phyloP scores from a whole-genome alignment of 1,284 basidiomycete genomes.

The Schizophyllum commune region DNA sequence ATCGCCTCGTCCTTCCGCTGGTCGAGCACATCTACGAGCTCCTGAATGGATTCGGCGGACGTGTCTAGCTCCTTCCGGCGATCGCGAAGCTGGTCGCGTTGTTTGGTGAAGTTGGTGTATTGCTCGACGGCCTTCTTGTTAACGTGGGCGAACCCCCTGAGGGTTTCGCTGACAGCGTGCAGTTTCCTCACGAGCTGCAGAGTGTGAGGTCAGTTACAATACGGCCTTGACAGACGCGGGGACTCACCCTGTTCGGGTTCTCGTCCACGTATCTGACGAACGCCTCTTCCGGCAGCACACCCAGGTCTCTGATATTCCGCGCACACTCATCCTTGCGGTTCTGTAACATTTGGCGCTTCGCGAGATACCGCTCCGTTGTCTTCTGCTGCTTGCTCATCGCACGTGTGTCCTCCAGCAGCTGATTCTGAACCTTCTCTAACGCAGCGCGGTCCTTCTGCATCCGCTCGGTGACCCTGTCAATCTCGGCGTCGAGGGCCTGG shows the following conservation, averaged over 20 bases:
- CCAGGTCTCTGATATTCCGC: constrained; percentile 91
- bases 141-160: constrained; percentile 96
- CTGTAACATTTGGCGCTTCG: constrained; percentile 81
- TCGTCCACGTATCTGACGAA: constrained; percentile 90
- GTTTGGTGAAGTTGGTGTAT: constrained; percentile 96
- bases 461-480: constrained; percentile 57
- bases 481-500: constrained; percentile 59
- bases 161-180: constrained; percentile 82
- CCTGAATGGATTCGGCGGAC: constrained; percentile 84
- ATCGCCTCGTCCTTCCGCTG: constrained; percentile 98
- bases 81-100: constrained; percentile 84
- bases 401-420: constrained; percentile 81
- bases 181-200: constrained; percentile 82
- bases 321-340: constrained; percentile 90
- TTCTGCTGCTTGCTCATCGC: constrained; percentile 88
- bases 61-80: constrained; percentile 88
- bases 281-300: constrained; percentile 94
- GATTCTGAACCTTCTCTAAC: constrained; percentile 73
- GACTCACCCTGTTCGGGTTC: constrained; percentile 71
- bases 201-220: constrained; percentile 4
- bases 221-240: constrained; percentile 1
- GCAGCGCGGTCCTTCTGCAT: constrained; percentile 58
- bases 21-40: constrained; percentile 93
- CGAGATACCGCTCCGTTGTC: constrained; percentile 88
- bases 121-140: constrained; percentile 99